Conservation (phyloP, 257 asterid genomes). For the Osmanthus fragrans region DNA sequence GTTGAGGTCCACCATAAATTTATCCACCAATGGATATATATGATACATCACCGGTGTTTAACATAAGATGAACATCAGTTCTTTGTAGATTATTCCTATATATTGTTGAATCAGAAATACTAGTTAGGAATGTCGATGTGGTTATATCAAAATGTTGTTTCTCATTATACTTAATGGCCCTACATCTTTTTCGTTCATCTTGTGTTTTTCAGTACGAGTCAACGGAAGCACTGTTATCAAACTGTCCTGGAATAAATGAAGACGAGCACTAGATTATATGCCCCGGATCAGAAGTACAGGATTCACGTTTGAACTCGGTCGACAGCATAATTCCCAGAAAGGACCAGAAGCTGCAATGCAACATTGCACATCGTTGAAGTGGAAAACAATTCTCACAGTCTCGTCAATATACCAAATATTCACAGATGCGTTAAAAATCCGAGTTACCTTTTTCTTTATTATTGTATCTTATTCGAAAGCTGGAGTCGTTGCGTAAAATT, state of each 20-base stretch:
- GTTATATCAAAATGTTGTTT: slow-evolving; percentile 2
- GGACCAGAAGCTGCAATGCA: background rate
- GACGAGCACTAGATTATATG: slow-evolving; percentile 64
- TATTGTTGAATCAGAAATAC: background rate
- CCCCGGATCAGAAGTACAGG: background rate
- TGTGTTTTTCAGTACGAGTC: slow-evolving; percentile 66
- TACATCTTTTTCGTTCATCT: slow-evolving; percentile 19
- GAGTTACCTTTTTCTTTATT: background rate
- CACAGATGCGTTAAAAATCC: background rate
- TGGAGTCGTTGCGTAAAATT: background rate
- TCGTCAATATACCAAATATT: background rate
- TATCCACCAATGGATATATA: no score
- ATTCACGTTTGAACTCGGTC: background rate
- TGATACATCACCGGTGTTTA: no score
- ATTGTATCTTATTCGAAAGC: background rate
- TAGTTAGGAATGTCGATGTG: background rate
- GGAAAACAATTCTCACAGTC: background rate
- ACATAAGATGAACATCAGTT: no score
- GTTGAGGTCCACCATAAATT: no score
- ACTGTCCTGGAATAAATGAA: slow-evolving; percentile 81
- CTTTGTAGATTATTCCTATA: no score
- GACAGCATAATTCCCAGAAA: background rate
- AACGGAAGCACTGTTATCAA: slow-evolving; percentile 49
- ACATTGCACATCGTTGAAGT: background rate
- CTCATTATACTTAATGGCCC: background rate